phyloP scores from a whole-genome alignment of 768 basidiomycete species.

The Wakefieldia striispora region DNA sequence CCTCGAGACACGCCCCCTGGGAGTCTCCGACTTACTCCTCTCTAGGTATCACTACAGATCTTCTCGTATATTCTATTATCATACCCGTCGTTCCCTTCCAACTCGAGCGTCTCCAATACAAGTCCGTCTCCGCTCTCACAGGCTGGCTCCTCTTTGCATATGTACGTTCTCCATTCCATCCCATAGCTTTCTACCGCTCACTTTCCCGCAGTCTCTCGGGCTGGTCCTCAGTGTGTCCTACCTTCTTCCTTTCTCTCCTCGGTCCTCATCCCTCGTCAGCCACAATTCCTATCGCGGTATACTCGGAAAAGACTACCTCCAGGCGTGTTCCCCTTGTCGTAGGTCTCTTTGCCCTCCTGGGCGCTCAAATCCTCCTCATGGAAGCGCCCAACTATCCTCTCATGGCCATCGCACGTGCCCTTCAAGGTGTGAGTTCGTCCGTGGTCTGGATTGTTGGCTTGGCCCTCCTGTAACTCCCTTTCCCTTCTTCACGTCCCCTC shows the following conservation, averaged over 20 bases:
- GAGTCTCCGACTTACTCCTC: not conserved
- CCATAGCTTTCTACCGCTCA: slow-evolving; percentile 2
- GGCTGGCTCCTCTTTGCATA: slow-evolving; percentile 64
- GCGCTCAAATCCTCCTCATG: slow-evolving; percentile 61
- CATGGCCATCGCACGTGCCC: slow-evolving; percentile 56
- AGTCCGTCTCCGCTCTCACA: slow-evolving; percentile 45
- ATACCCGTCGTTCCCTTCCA: slow-evolving; percentile 66
- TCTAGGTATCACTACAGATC: slow-evolving; percentile 44
- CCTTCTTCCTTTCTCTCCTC: not conserved
- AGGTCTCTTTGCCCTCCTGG: slow-evolving; percentile 50
- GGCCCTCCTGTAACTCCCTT: slow-evolving; percentile 47
- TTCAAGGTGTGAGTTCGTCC: slow-evolving; percentile 60
- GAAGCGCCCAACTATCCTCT: slow-evolving; percentile 54
- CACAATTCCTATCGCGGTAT: slow-evolving; percentile 56
- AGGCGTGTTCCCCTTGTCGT: slow-evolving; percentile 48
- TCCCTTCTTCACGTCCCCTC: not conserved
- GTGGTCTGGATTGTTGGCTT: slow-evolving; percentile 63
- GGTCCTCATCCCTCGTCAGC: slow-evolving; percentile 31
- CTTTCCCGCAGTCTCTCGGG: slow-evolving; percentile 46
- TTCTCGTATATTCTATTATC: slow-evolving; percentile 60
- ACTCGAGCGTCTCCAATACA: slow-evolving; percentile 47
- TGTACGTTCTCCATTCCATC: slow-evolving; percentile 33
- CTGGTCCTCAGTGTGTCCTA: slow-evolving; percentile 46
- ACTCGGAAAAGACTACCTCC: slow-evolving; percentile 49
- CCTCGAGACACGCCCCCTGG: too few relatives aligned